A percentile compares a stretch with the other conserved stretches of the same genome.
These are phyloP conservation scores for Phytophthora citrophthora DNA, from an alignment of 352 stramenopile species.

Conservation along the genomic window DNA sequence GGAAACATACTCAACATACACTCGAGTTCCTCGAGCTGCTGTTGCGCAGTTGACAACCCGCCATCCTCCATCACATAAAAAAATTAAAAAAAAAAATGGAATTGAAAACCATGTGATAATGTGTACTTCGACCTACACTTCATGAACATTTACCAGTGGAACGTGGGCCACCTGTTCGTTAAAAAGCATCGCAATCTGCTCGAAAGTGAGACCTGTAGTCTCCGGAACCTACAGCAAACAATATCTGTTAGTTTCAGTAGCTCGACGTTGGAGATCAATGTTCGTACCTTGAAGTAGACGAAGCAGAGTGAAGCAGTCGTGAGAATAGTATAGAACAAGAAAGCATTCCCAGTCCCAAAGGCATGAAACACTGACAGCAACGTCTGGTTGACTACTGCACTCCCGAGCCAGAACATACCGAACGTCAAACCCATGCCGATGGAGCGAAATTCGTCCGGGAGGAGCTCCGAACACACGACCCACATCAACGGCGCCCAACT, in stretches of 20 bases:
- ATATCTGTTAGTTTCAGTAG: background rate
- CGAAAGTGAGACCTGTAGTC: slow-evolving; percentile 63
- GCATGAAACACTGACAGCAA: slow-evolving; percentile 62
- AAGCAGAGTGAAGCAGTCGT: slow-evolving; percentile 55
- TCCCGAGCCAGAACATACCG: slow-evolving; percentile 74
- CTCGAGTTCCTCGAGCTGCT: slow-evolving; percentile 77
- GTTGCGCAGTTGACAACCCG: slow-evolving; percentile 16
- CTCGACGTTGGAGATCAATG: background rate
- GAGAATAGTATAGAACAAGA: slow-evolving; percentile 60
- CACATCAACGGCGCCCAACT: slow-evolving; percentile 82
- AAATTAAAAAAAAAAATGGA: too few species aligned
- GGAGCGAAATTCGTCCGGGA: slow-evolving; percentile 74
- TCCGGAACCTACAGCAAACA: slow-evolving; percentile 56
- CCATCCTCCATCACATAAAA: slow-evolving; percentile 2
- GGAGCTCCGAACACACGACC: slow-evolving; percentile 72
- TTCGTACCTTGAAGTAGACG: slow-evolving; percentile 56
- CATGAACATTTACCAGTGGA: background rate
- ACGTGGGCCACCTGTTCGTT: slow-evolving; percentile 27
- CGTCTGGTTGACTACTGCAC: slow-evolving; percentile 73
- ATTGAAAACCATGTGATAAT: background rate
- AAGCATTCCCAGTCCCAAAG: slow-evolving; percentile 54
- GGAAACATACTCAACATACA: slow-evolving; percentile 84
- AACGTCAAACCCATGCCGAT: slow-evolving; percentile 78
- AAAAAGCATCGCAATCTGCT: slow-evolving; percentile 69
- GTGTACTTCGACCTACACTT: slow-evolving; percentile 14